Base-by-base conservation (phyloP, 306 rosid genomes). In the Vigna reflexopilosa region DNA sequence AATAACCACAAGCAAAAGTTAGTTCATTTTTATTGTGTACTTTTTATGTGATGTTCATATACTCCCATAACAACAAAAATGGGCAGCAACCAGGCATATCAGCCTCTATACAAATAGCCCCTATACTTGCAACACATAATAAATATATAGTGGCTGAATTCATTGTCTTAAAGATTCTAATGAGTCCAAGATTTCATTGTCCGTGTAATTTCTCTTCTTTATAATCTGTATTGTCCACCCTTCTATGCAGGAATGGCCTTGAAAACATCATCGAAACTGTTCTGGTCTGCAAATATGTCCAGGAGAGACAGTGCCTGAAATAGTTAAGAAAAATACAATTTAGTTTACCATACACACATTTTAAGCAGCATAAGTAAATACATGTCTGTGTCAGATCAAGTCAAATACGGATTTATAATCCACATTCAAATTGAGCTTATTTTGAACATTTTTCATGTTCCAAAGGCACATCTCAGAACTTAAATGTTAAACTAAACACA, bases 301-400 rank as follows among this genome's bases (percentile, higher is more conserved):
- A 95, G 86, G 28, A 95, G 97, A 79, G 98, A 95, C 6, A 92
- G 84, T 38, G 97, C 99, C 98, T 94, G 85, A 56, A 85, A 66
- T 42, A 7, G 9, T 2, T 11, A 7, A 79, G 20, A 28, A 5
- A 76, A 20, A 5, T 4, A 34, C 6, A 34, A 34, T 34, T 4
- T 34, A 34, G 38, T 34, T 34, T 34, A 4, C 4, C 34, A 30
- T 30, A 4, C 34, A 30, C 34, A 34, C 38, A 34, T 7, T 34
- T 30, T 34, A 34, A 34, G 7, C 38, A 34, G 28, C 28, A 30
- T 3, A 30, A 32, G 36, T 32, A 32, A 32, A 32, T 32, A 5
- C 36, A 5, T 32, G 5, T 32, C 4, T 32, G 36, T 32, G 5
- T 30, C 34, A 30, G 34, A 30, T 30, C 34, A 30, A 30, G 34